Evolutionary conservation across 495 filamentous ascomycete genomes (phyloP).

Genomic region (Choiromyces venosus): DNA sequence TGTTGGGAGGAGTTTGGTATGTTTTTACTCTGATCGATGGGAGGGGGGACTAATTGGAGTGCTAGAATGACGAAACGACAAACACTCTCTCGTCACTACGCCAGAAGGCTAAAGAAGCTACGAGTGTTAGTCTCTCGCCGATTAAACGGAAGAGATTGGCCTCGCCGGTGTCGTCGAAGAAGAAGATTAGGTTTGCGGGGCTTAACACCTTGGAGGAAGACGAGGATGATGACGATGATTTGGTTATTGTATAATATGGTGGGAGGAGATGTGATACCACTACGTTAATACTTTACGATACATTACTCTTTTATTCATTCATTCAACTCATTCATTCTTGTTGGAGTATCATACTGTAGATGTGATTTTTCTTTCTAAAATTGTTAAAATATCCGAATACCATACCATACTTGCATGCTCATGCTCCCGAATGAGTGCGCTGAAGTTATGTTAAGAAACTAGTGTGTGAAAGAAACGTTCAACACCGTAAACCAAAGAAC

Average conservation of each 20-base stretch:
- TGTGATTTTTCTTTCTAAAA: conserved; percentile 53
- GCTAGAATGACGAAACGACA: conserved; percentile 21
- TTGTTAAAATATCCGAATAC: conserved; percentile 9
- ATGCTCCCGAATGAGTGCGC: background rate
- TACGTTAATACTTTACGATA: conserved; percentile 17
- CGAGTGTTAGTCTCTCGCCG: conserved; percentile 62
- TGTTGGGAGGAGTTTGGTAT: conserved; percentile 16
- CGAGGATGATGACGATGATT: conserved; percentile 44
- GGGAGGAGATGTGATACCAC: background rate
- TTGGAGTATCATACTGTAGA: conserved; percentile 50
- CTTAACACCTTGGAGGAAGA: conserved; percentile 66
- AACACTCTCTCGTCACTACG: conserved; percentile 46
- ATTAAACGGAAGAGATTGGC: conserved; percentile 62
- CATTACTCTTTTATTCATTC: background rate
- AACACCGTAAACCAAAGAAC: no score
- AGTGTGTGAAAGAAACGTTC: no score
- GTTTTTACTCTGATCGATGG: background rate
- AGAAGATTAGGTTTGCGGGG: conserved; percentile 73
- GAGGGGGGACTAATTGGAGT: conserved; percentile 1
- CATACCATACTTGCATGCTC: background rate
- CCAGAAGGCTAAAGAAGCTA: conserved; percentile 53
- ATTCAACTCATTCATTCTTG: conserved; percentile 42
- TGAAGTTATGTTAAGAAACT: no score
- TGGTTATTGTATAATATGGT: conserved; percentile 25
- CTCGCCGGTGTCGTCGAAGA: conserved; percentile 48